phyloP scores from a whole-genome alignment of 331 rosid genomes.

The Rhamnella rubrinervis region DNA sequence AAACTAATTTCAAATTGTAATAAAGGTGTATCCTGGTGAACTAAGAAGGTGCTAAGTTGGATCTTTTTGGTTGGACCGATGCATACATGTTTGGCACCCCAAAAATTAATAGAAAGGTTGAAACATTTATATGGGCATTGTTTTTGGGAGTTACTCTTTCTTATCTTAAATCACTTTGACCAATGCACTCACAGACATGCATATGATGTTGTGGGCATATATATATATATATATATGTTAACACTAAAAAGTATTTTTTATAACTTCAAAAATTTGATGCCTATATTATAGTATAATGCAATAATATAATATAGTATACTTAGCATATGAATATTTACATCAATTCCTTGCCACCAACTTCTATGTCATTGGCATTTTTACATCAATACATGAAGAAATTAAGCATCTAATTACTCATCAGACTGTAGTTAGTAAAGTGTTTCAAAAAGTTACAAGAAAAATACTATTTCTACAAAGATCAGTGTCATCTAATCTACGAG shows the following conservation, averaged over 20 bases:
- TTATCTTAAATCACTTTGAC: constrained; percentile 9
- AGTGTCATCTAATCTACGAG: background rate
- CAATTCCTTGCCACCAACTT: no score
- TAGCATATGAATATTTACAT: no score
- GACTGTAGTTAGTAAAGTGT: background rate
- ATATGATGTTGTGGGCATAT: background rate
- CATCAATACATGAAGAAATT: no score
- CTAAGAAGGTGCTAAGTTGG: constrained; percentile 35
- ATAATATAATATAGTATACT: no score
- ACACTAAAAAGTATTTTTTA: no score
- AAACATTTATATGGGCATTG: constrained; percentile 7
- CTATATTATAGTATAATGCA: no score
- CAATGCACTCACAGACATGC: constrained; percentile 5
- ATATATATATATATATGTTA: background rate
- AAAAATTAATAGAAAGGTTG: constrained; percentile 1
- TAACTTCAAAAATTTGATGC: no score
- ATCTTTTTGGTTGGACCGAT: constrained; percentile 39
- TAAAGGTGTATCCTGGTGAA: constrained; percentile 30
- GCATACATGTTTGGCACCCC: background rate
- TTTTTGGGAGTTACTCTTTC: background rate
- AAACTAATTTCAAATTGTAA: constrained; percentile 5
- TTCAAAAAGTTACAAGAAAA: background rate
- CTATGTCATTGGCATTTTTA: background rate
- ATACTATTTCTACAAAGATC: constrained; percentile 2
- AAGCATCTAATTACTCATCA: no score